Percentiles rank a stretch among this genome's conserved stretches.
These are phyloP conservation scores for Fraxinus paxiana DNA, from an alignment of 305 asterid species.

Conservation along the genomic window DNA sequence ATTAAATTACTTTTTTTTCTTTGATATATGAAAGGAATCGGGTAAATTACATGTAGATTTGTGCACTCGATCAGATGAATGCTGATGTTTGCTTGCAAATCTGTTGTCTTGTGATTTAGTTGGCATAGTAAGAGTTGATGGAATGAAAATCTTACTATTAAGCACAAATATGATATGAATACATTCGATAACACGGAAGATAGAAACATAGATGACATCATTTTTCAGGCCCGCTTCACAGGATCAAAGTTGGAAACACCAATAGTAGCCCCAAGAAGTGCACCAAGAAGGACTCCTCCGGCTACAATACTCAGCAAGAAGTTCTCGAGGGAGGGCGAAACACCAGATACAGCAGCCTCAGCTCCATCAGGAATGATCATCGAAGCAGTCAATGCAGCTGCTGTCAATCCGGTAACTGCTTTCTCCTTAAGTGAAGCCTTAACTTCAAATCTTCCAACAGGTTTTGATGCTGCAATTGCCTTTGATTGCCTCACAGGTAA, in stretches of 20 bases:
- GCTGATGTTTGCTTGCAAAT: background rate
- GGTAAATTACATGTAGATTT: background rate
- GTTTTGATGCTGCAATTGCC: slow-evolving; percentile 25
- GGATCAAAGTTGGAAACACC: slow-evolving; percentile 92
- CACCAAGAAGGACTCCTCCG: slow-evolving; percentile 63
- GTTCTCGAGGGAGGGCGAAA: slow-evolving; percentile 73
- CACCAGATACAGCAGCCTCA: slow-evolving; percentile 54
- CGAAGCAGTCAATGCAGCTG: slow-evolving; percentile 66
- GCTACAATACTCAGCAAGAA: slow-evolving; percentile 84
- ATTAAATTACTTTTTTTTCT: background rate
- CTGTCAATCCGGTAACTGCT: slow-evolving; percentile 65
- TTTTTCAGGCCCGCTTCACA: slow-evolving; percentile 62
- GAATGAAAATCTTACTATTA: slow-evolving; percentile 18
- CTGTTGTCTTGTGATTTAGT: background rate
- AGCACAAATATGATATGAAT: slow-evolving; percentile 6
- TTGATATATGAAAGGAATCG: background rate
- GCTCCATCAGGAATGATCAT: slow-evolving; percentile 67
- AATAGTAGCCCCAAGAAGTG: slow-evolving; percentile 54
- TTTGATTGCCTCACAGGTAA: slow-evolving; percentile 42
- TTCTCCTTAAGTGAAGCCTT: slow-evolving; percentile 71
- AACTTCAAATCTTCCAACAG: slow-evolving; percentile 40
- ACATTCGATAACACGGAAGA: slow-evolving; percentile 25
- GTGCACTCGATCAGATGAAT: background rate
- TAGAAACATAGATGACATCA: slow-evolving; percentile 13
- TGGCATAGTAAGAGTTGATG: background rate